Evolutionary conservation across 2,329 filamentous ascomycete species (phyloP).

Genomic region (Phialophora tarda): DNA sequence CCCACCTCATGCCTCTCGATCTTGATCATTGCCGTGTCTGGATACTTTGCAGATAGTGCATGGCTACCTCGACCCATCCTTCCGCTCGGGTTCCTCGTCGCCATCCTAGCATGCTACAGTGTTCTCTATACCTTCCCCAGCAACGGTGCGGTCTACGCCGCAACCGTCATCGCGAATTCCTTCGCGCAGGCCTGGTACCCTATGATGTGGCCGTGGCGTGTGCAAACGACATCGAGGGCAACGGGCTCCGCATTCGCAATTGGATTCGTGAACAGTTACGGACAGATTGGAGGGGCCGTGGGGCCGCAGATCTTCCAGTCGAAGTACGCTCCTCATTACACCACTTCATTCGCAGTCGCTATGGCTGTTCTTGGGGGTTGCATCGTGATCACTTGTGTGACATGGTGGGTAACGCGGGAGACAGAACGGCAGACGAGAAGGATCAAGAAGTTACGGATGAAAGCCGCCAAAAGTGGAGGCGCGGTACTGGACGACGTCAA

Average conservation of each 20-base stretch:
- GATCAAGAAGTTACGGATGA: constrained; percentile 51
- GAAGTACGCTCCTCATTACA: constrained; percentile 54
- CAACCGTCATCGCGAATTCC: constrained; percentile 53
- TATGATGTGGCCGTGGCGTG: constrained; percentile 61
- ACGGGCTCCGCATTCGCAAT: constrained; percentile 59
- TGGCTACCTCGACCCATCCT: constrained; percentile 53
- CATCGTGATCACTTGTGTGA: constrained; percentile 49
- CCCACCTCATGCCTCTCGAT: constrained; percentile 53
- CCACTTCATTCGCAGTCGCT: constrained; percentile 51
- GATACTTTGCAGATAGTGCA: constrained; percentile 52
- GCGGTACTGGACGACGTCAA: constrained; percentile 53
- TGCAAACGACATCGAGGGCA: constrained; percentile 55
- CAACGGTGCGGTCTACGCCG: constrained; percentile 55
- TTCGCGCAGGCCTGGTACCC: constrained; percentile 55
- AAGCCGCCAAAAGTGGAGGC: constrained; percentile 50
- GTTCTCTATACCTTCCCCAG: constrained; percentile 55
- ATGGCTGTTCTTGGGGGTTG: constrained; percentile 55
- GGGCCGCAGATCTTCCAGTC: constrained; percentile 56
- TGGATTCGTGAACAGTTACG: constrained; percentile 58
- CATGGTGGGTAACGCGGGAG: constrained; percentile 55
- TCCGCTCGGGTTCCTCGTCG: constrained; percentile 51
- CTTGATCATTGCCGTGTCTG: constrained; percentile 51
- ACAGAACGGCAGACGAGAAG: constrained; percentile 54
- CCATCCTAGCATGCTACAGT: constrained; percentile 54
- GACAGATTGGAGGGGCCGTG: constrained; percentile 57